Percentiles rank a stretch among this genome's conserved stretches.
Conservation (phyloP, 371 early-diverging fungal genomes). For the Rhizopus microsporus region DNA sequence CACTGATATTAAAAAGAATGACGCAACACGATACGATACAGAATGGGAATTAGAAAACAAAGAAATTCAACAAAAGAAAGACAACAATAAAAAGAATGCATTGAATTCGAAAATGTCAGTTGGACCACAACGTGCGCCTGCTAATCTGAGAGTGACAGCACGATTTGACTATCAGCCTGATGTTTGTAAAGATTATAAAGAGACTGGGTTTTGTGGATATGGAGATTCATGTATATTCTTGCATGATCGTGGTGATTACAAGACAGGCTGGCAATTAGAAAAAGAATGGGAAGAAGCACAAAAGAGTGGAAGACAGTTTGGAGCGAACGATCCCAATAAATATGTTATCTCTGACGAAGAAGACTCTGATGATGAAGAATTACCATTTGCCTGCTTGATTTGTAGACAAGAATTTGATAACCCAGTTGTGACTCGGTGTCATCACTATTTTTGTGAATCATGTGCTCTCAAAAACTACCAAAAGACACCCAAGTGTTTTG, state of each 20-base stretch:
- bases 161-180: slow-evolving; percentile 97
- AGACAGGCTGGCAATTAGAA: slow-evolving; percentile 95
- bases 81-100: slow-evolving; percentile 39
- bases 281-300: slow-evolving; percentile 92
- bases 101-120: slow-evolving; percentile 62
- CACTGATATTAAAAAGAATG: slow-evolving; percentile 45
- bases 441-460: slow-evolving; percentile 95
- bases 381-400: slow-evolving; percentile 94
- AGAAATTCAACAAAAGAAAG: slow-evolving; percentile 37
- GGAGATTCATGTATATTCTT: slow-evolving; percentile 97
- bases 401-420: slow-evolving; percentile 84
- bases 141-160: slow-evolving; percentile 84
- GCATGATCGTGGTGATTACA: slow-evolving; percentile 97
- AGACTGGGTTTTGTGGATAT: slow-evolving; percentile 94
- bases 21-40: slow-evolving; percentile 56
- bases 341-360: slow-evolving; percentile 55
- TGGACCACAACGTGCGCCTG: slow-evolving; percentile 84
- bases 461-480: slow-evolving; percentile 84
- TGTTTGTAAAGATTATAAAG: slow-evolving; percentile 98
- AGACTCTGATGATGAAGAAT: slow-evolving; percentile 61
- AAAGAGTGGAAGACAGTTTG: slow-evolving; percentile 57
- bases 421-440: slow-evolving; percentile 92
- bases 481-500: slow-evolving; percentile 90
- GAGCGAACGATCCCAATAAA: slow-evolving; percentile 48
- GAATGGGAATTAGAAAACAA: slow-evolving; percentile 48